phyloP scores from a whole-genome alignment of 176 grass and related monocot genomes.

The Panicum miliaceum region DNA sequence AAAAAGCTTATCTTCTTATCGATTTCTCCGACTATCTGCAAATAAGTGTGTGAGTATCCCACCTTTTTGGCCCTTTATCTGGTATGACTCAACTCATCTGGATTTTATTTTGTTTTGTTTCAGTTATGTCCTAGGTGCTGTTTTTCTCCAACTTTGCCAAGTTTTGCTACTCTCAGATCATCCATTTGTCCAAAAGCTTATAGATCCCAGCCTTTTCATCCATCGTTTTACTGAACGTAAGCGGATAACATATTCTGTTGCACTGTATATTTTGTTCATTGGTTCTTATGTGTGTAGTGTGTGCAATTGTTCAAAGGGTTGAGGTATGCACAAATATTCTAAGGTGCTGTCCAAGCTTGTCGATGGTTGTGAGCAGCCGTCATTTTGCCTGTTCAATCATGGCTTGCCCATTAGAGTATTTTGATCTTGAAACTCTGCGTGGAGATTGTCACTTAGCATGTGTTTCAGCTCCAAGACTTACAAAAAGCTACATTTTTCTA shows the following conservation, averaged over 20 bases:
- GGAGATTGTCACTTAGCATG: not conserved
- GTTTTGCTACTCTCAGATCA: constrained; percentile 65
- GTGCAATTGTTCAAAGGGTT: not conserved
- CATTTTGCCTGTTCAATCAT: not conserved
- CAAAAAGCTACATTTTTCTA: not conserved
- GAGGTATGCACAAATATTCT: not conserved
- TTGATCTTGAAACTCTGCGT: not conserved
- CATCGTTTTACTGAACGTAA: constrained; percentile 94
- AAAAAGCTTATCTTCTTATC: constrained; percentile 89
- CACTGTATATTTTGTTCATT: constrained; percentile 19
- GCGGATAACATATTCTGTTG: constrained; percentile 36
- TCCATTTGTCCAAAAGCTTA: constrained; percentile 82
- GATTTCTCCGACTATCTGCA: constrained; percentile 88
- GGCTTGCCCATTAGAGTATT: not conserved
- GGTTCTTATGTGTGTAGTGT: constrained; percentile 1
- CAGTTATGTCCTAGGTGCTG: constrained; percentile 93
- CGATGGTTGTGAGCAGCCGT: not conserved
- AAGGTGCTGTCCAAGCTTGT: not conserved
- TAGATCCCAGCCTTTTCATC: constrained; percentile 98
- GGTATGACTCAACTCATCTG: constrained; percentile 29
- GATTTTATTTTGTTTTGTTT: constrained; percentile 40
- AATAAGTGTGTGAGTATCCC: constrained; percentile 84
- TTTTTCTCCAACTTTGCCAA: constrained; percentile 95
- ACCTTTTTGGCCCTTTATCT: constrained; percentile 22
- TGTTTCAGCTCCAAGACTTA: not conserved